phyloP scores from a whole-genome alignment of 148 eudicot species.

The Euryodendron excelsum region DNA sequence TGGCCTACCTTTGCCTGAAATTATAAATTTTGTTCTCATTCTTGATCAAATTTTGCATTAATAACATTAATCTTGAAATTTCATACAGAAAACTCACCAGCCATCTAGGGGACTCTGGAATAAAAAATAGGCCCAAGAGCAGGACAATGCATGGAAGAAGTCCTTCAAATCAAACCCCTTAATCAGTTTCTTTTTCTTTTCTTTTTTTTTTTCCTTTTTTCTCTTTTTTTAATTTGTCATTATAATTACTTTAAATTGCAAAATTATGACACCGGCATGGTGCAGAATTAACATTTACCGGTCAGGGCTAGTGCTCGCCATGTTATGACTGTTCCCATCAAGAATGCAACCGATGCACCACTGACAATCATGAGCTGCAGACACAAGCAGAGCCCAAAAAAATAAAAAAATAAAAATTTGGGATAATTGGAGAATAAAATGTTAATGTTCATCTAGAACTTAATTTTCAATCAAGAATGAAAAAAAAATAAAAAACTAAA shows the following conservation, averaged over 20 bases:
- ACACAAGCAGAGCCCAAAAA: too few relatives aligned
- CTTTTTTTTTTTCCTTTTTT: not conserved
- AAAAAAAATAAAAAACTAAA: too few relatives aligned
- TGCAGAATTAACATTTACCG: conserved; percentile 31
- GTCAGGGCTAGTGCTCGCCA: conserved; percentile 75
- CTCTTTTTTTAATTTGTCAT: too few relatives aligned
- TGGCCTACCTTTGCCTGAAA: conserved; percentile 66
- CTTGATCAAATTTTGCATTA: not conserved
- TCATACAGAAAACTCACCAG: conserved; percentile 43
- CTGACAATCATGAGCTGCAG: conserved; percentile 78
- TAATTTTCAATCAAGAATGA: too few relatives aligned
- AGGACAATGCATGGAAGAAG: conserved; percentile 56
- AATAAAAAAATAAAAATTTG: too few relatives aligned
- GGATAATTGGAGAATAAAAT: not conserved
- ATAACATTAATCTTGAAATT: not conserved
- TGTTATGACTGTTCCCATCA: conserved; percentile 58
- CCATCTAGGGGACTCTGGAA: conserved; percentile 97
- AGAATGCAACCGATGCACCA: conserved; percentile 56
- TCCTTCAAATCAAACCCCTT: conserved; percentile 38
- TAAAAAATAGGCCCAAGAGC: conserved; percentile 63
- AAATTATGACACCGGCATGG: too few relatives aligned
- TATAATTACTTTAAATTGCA: too few relatives aligned
- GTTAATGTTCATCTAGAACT: not conserved
- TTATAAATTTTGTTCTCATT: not conserved
- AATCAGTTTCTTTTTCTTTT: not conserved